Percentiles rank a stretch among this genome's conserved stretches.
These are phyloP conservation scores for Cyberlindnera bimundalis DNA, from an alignment of 805 yeast genomes.

Conservation along the genomic window DNA sequence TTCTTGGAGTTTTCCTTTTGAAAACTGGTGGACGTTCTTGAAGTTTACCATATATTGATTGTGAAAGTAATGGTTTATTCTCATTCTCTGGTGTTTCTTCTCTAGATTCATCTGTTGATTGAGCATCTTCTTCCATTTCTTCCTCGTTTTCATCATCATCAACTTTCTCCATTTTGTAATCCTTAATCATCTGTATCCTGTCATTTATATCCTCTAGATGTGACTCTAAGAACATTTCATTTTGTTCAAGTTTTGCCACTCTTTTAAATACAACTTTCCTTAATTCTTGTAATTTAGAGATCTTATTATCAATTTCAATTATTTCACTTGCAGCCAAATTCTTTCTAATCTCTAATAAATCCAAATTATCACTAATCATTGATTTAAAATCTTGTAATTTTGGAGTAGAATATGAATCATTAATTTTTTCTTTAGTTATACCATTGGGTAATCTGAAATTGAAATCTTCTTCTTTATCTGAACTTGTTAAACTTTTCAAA, in stretches of 20 bases:
- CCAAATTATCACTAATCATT: constrained; percentile 44
- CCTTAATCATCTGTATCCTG: constrained; percentile 41
- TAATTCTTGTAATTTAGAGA: constrained; percentile 46
- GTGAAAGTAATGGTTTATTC: constrained; percentile 33
- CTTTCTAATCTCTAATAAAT: constrained; percentile 58
- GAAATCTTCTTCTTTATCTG: constrained; percentile 23
- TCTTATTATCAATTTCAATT: constrained; percentile 55
- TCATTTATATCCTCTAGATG: constrained; percentile 41
- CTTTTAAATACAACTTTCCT: constrained; percentile 54
- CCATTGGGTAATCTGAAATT: constrained; percentile 36
- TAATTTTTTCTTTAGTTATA: constrained; percentile 39
- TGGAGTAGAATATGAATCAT: constrained; percentile 39
- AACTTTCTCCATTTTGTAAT: constrained; percentile 33
- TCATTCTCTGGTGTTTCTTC: constrained; percentile 18
- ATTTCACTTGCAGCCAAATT: constrained; percentile 63
- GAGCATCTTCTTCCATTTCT: background rate
- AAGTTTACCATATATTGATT: constrained; percentile 43
- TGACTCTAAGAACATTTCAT: constrained; percentile 53
- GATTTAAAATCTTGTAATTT: constrained; percentile 37
- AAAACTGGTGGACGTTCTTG: constrained; percentile 34
- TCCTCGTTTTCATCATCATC: constrained; percentile 22
- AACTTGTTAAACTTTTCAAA: constrained; percentile 19
- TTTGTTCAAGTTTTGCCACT: constrained; percentile 57
- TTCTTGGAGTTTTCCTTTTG: constrained; percentile 29
- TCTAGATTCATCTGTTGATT: constrained; percentile 3